Evolutionary conservation across 2,329 filamentous ascomycete species (phyloP), one percentile per base, ranked within the genome.

Genomic region (Sclerotinia sclerotiorum): DNA sequence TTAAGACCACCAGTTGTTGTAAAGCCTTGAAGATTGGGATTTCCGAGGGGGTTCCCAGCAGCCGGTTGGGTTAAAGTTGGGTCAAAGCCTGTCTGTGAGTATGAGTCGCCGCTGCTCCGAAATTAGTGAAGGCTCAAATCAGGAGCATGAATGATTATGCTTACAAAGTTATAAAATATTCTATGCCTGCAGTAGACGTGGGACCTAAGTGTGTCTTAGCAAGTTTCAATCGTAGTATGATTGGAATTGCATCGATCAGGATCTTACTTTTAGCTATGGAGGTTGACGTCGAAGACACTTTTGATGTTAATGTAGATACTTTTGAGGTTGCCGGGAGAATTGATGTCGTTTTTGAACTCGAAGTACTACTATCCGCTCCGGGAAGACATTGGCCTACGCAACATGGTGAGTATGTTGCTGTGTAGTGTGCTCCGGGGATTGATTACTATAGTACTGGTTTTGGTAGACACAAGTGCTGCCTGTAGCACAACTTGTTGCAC

Each of bases 1-100:
- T 62, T 62, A 13, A 62, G 32, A 0, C 83, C 83, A 70, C 79
- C 80, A 67, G 75, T 66, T 27, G 76, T 75, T 29, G 77, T 78
- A 68, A 70, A 74, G 21, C 77, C 76, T 44, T 76, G 76, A 49
- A 75, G 78, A 4, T 71, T 46, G 15, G 77, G 77, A 69, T 78
- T 79, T 27, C 76, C 77, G 46, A 78, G 69, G 8, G 76, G 75
- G 64, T 78, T 78, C 8, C 69, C 68, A 1, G 70, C 60, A 17
- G 72, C 70, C 15, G 76, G 76, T 24, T 77, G 68, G 13, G 73
- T 69, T 7, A 70, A 73, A 27, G 73, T 74, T 42, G 76, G 64
- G 57, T 75, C 75, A 73, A 78, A 79, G n/a, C 74, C 74, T 71
- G 75, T 79, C 48, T 70, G 72, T 21, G 77, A 75, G 63, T 79